These are phyloP conservation scores for Acanthamoeba royreba DNA, from an alignment of 208 protist genomes.

Conservation along the genomic window DNA sequence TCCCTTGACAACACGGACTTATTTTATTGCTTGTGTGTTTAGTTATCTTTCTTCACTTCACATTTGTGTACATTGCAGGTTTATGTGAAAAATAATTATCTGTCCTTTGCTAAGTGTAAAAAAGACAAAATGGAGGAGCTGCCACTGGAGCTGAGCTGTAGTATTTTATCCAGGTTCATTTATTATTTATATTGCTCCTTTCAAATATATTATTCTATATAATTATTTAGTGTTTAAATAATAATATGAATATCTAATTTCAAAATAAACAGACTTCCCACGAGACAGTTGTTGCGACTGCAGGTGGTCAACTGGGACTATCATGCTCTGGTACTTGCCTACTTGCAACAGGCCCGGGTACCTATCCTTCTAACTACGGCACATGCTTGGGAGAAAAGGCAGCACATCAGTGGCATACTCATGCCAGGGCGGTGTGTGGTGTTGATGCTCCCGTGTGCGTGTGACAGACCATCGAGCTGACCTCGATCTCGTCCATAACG, in stretches of 20 bases:
- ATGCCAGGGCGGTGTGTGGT: neutral
- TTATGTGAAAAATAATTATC: no score
- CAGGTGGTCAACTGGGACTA: neutral
- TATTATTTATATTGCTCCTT: no score
- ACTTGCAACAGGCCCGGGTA: neutral
- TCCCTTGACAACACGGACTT: no score
- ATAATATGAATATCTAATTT: no score
- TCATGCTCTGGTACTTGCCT: neutral
- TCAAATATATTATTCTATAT: no score
- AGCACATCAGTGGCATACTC: no score
- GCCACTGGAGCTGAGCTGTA: neutral
- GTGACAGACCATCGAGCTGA: neutral
- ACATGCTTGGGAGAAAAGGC: no score
- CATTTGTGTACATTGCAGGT: no score
- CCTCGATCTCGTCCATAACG: neutral
- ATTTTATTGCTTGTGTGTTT: no score
- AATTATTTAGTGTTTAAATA: neutral
- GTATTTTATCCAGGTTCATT: neutral
- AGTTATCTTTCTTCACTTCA: no score
- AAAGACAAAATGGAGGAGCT: neutral
- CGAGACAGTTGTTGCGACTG: neutral
- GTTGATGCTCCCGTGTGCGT: neutral
- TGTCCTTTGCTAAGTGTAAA: no score
- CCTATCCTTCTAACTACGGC: neutral
- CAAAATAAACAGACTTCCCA: neutral